phyloP scores from a whole-genome alignment of 176 grass and related monocot species.

The Pontederia paniculata region DNA sequence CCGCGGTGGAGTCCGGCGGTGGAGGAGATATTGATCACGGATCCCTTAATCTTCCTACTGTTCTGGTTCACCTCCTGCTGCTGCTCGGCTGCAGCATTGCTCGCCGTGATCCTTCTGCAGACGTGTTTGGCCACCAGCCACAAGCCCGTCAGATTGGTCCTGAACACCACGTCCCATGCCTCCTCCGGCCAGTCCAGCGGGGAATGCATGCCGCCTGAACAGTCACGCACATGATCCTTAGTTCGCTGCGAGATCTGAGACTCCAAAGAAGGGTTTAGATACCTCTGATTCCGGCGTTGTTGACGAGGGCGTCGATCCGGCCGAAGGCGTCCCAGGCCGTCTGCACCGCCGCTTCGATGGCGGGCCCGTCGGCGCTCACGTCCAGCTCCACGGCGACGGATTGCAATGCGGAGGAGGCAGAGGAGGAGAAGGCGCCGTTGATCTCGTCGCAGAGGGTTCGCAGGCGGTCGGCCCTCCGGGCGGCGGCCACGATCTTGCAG shows the following conservation, averaged over 20 bases:
- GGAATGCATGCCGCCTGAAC: slow-evolving; percentile 56
- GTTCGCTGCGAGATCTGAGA: neutral
- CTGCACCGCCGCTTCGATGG: slow-evolving; percentile 36
- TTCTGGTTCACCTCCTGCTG: too few species aligned
- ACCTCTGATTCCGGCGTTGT: slow-evolving; percentile 87
- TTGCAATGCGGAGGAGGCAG: neutral
- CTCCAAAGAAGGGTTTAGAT: too few species aligned
- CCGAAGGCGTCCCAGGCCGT: slow-evolving; percentile 61
- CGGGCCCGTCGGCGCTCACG: slow-evolving; percentile 32
- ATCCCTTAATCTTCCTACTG: slow-evolving; percentile 38
- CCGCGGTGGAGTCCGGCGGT: slow-evolving; percentile 52
- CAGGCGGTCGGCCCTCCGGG: slow-evolving; percentile 51
- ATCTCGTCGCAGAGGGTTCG: slow-evolving; percentile 81
- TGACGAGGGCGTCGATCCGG: slow-evolving; percentile 64
- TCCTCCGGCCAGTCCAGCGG: slow-evolving; percentile 65
- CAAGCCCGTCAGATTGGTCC: slow-evolving; percentile 74
- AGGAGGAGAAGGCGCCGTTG: slow-evolving; percentile 22
- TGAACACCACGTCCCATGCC: slow-evolving; percentile 52
- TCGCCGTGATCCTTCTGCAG: slow-evolving; percentile 51
- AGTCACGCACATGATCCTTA: neutral
- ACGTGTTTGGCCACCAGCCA: slow-evolving; percentile 76
- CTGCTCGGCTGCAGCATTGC: too few species aligned
- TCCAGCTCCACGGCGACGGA: slow-evolving; percentile 52
- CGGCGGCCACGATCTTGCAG: slow-evolving; percentile 53
- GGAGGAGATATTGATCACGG: slow-evolving; percentile 76